phyloP scores from a whole-genome alignment of 2,329 filamentous ascomycete genomes.

The Cytospora mali region DNA sequence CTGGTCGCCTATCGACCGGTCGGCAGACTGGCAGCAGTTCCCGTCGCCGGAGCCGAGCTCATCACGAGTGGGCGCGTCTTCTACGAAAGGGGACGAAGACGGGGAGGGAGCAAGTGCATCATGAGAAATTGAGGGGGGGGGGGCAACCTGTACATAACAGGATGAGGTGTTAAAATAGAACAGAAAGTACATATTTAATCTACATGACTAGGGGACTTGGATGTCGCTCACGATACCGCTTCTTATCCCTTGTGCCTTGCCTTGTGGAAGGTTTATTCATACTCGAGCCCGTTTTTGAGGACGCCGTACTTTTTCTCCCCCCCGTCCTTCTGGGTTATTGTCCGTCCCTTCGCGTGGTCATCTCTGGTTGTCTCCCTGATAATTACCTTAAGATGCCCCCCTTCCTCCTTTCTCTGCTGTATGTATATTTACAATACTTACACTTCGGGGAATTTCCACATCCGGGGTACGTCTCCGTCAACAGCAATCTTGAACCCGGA shows the following conservation, averaged over 20 bases:
- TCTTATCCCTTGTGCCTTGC: background rate
- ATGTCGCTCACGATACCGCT: background rate
- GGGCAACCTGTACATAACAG: constrained; percentile 1
- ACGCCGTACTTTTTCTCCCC: too few relatives aligned
- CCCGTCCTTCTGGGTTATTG: too few relatives aligned
- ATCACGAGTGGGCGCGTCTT: constrained; percentile 19
- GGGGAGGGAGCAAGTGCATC: background rate
- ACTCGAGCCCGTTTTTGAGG: background rate
- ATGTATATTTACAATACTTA: too few relatives aligned
- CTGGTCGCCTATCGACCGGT: constrained; percentile 71
- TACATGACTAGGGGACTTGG: constrained; percentile 16
- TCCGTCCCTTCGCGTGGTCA: too few relatives aligned
- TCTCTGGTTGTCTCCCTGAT: too few relatives aligned
- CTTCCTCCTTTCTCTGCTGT: too few relatives aligned
- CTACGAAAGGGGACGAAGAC: constrained; percentile 14
- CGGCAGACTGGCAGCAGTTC: constrained; percentile 39
- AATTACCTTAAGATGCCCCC: too few relatives aligned
- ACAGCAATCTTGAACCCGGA: too few relatives aligned
- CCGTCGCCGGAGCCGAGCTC: constrained; percentile 32
- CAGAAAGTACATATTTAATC: constrained; percentile 16
- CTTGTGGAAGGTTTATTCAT: background rate
- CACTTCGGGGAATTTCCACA: too few relatives aligned
- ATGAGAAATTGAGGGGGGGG: background rate
- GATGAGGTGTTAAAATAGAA: constrained; percentile 19
- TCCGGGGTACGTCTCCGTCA: too few relatives aligned